Conservation (phyloP, 768 basidiomycete species). For the Phlegmacium glaucopus region DNA sequence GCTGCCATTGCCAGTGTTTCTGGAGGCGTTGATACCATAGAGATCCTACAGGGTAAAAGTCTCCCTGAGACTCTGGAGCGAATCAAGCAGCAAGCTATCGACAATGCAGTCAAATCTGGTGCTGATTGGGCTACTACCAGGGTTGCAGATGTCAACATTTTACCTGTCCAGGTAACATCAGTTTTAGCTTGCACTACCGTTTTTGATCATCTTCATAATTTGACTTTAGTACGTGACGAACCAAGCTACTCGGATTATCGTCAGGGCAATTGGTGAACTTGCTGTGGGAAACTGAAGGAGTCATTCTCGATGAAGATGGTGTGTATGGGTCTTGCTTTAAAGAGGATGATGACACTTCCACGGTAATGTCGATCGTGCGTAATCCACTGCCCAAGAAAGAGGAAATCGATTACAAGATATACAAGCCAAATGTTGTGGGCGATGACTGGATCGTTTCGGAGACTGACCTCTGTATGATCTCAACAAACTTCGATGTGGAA, state of each 20-base stretch:
- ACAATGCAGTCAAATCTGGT: conserved; percentile 41
- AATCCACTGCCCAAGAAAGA: conserved; percentile 14
- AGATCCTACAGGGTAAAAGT: conserved; percentile 32
- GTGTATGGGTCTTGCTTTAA: conserved; percentile 12
- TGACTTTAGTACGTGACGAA: conserved; percentile 41
- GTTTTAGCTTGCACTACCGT: not conserved
- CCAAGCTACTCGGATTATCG: conserved; percentile 50
- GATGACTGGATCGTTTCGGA: conserved; percentile 44
- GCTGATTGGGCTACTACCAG: conserved; percentile 39
- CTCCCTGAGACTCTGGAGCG: conserved; percentile 29
- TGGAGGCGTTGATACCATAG: conserved; percentile 42
- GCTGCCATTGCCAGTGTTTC: conserved; percentile 45
- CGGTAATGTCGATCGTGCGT: conserved; percentile 1
- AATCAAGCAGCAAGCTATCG: conserved; percentile 38
- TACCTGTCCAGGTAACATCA: conserved; percentile 44
- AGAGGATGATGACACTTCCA: conserved; percentile 1
- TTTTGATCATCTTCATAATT: not conserved
- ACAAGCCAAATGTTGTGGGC: conserved; percentile 32
- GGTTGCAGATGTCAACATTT: conserved; percentile 52
- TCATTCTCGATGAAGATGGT: conserved; percentile 1
- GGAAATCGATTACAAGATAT: conserved; percentile 28
- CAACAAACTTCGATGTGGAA: too few species aligned
- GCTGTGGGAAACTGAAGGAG: conserved; percentile 1
- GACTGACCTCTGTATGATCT: conserved; percentile 34
- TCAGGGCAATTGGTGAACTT: conserved; percentile 59